These are phyloP conservation scores for Phytophthora hybrid DNA, from an alignment of 352 stramenopile species.

Conservation along the genomic window DNA sequence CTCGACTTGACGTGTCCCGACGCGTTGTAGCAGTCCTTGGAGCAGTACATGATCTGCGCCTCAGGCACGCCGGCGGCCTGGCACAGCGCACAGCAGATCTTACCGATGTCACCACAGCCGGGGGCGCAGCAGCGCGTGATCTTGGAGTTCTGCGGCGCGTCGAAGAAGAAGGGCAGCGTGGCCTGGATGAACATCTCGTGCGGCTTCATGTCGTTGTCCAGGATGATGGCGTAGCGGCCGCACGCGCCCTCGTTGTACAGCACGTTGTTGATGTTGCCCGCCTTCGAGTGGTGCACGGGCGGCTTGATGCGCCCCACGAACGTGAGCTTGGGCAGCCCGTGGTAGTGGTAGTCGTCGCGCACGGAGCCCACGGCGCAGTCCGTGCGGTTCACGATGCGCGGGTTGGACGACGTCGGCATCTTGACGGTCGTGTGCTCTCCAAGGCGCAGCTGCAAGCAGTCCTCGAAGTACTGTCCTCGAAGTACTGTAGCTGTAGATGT, in stretches of 20 bases:
- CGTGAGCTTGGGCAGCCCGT: conserved; percentile 64
- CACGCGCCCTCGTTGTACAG: conserved; percentile 82
- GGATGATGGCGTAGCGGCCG: conserved; percentile 76
- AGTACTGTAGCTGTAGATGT: no score
- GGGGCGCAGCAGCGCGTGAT: conserved; percentile 66
- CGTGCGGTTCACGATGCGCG: conserved; percentile 52
- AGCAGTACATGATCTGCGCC: conserved; percentile 76
- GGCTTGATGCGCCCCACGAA: conserved; percentile 76
- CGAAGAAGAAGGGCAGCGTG: conserved; percentile 77
- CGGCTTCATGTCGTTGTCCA: conserved; percentile 88
- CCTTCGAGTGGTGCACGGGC: conserved; percentile 78
- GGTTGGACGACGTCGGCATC: conserved; percentile 60
- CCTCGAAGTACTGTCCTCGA: conserved; percentile 82
- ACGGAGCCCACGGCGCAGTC: conserved; percentile 76
- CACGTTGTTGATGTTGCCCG: conserved; percentile 87
- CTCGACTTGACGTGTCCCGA: conserved; percentile 70
- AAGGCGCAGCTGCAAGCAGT: conserved; percentile 71
- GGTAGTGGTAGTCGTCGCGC: conserved; percentile 78
- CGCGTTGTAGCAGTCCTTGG: conserved; percentile 82
- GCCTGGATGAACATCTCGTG: conserved; percentile 83
- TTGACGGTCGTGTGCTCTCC: conserved; percentile 76
- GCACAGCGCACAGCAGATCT: conserved; percentile 80
- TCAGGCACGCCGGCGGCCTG: conserved; percentile 71
- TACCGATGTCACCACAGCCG: conserved; percentile 73
- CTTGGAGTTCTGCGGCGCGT: conserved; percentile 71